Base-by-base conservation (phyloP, 306 rosid species). In the Calophaca sinica region DNA sequence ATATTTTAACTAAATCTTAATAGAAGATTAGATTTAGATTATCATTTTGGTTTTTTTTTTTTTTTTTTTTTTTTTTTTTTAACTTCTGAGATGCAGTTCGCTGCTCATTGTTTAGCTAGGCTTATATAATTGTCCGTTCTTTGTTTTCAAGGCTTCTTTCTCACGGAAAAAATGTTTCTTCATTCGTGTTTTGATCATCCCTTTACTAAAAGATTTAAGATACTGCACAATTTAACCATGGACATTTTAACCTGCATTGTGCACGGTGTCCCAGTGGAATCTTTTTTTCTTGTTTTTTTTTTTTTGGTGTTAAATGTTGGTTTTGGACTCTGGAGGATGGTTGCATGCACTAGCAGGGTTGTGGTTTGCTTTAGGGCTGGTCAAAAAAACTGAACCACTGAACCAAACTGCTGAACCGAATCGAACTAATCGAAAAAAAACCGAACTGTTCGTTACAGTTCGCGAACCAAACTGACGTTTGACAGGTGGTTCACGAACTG, bases 1-100 rank as follows among this genome's bases (percentile, higher is more conserved):
- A 80, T 74, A 57, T 36, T 49, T 68, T 32, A 36, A 20, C 28
- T 28, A 67, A 68, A 50, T 67, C 46, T 62, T 68, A 59, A 58
- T 80, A 20, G 69, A 45, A 54, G 42, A n/a, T 65, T 29, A 57
- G 44, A 48, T 42, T 20, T 68, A 8, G 58, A 28, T 8, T 48
- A 26, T 35, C 12, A 46, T 15, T 77, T 54, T 14, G 32, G 0
- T 33, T 33, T 33, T 33, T 3, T 33, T 4, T 2, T 33, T 48
- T 0, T 28, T 12, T 32, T 2, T 35, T 33, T 32, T 32, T 32
- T 32, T 2, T 32, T 3, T 2, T 32, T 48, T 0, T 28, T 12
- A 9, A 35, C 31, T 68, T 36, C 20, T 46, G 41, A 35, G 4
- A 9, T 68, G 52, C 14, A 7, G 45, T 46, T 58, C 59, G 35